phyloP scores from a whole-genome alignment of 495 filamentous ascomycete species.

The Lichina pygmaea region DNA sequence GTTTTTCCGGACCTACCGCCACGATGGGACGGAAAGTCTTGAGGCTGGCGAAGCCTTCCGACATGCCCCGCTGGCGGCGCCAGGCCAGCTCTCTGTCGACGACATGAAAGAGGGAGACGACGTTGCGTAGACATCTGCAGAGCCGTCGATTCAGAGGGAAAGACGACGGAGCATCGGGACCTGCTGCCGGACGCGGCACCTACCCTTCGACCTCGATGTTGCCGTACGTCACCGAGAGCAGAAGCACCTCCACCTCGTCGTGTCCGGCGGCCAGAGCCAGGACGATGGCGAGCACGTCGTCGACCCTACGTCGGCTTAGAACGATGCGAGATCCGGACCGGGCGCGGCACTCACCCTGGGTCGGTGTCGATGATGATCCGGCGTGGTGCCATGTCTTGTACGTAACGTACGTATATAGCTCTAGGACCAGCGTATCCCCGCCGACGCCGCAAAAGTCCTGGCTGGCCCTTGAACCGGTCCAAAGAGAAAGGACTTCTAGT shows the following conservation, averaged over 20 bases:
- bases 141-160: neutral
- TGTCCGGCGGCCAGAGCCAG: slow-evolving; percentile 60
- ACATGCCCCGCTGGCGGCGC: slow-evolving; percentile 36
- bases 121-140: slow-evolving; percentile 60
- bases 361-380: slow-evolving; percentile 58
- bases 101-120: slow-evolving; percentile 74
- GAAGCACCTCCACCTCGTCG: slow-evolving; percentile 64
- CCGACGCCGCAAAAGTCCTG: too few species aligned
- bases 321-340: too few species aligned
- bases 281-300: slow-evolving; percentile 70
- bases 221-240: slow-evolving; percentile 80
- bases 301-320: slow-evolving; percentile 22
- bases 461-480: too few species aligned
- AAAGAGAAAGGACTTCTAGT: too few species aligned
- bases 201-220: slow-evolving; percentile 68
- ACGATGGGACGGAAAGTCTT: slow-evolving; percentile 47
- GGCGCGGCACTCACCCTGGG: neutral
- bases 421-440: too few species aligned
- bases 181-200: neutral
- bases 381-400: slow-evolving; percentile 11
- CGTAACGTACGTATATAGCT: too few species aligned
- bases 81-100: slow-evolving; percentile 75
- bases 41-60: slow-evolving; percentile 42
- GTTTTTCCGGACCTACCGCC: slow-evolving; percentile 62
- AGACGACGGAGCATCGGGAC: neutral